phyloP scores from a whole-genome alignment of 140 eudicot genomes.

The Cichorium intybus region DNA sequence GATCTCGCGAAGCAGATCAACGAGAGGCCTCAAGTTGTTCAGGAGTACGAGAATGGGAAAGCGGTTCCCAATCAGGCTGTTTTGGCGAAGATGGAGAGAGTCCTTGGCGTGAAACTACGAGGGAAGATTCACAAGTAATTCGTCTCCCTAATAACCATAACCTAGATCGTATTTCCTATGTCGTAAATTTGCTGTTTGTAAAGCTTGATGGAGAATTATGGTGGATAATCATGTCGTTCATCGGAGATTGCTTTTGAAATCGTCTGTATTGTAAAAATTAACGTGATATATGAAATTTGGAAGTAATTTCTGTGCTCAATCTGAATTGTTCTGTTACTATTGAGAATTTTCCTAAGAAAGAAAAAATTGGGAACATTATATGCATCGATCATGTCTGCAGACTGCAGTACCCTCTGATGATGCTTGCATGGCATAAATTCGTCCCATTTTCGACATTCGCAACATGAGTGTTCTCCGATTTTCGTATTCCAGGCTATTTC shows the following conservation, averaged over 20 bases:
- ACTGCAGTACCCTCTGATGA: no score
- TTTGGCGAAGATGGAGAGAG: conserved; percentile 71
- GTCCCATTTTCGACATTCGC: no score
- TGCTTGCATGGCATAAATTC: no score
- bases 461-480: no score
- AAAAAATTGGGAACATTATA: no score
- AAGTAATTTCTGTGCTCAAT: background rate
- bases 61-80: conserved; percentile 67
- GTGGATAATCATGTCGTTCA: background rate
- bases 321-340: no score
- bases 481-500: no score
- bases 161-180: background rate
- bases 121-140: conserved; percentile 38
- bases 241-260: background rate
- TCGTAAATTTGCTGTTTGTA: background rate
- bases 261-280: conserved; percentile 2
- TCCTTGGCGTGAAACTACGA: conserved; percentile 64
- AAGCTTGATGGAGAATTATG: background rate
- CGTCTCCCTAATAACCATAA: background rate
- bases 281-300: background rate
- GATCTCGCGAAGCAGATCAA: conserved; percentile 61
- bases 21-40: conserved; percentile 69
- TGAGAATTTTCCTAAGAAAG: no score
- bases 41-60: conserved; percentile 74
- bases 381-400: no score